Percentiles rank a stretch among this genome's conserved stretches.
These are phyloP conservation scores for Pholiota molesta DNA, from an alignment of 768 basidiomycete species.

Conservation along the genomic window DNA sequence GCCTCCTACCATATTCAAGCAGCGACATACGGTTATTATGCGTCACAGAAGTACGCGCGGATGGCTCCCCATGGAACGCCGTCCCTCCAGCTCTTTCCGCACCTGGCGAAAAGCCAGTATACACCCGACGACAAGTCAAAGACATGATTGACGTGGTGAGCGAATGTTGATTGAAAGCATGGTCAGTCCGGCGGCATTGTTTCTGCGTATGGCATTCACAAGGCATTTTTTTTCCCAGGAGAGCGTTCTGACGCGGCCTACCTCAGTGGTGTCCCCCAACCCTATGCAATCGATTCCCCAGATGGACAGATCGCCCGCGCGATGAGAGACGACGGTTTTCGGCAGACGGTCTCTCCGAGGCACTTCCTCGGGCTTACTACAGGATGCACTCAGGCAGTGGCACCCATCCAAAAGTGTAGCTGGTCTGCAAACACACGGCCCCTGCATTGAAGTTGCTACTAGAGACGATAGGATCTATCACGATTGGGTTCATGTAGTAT, in stretches of 20 bases:
- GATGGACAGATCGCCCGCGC: slow-evolving; percentile 24
- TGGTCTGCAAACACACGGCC: neutral
- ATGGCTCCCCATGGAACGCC: slow-evolving; percentile 19
- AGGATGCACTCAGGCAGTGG: slow-evolving; percentile 23
- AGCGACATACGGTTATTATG: slow-evolving; percentile 14
- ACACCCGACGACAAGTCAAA: slow-evolving; percentile 33
- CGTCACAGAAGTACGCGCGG: slow-evolving; percentile 12
- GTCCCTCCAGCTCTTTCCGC: slow-evolving; percentile 14
- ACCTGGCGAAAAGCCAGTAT: slow-evolving; percentile 28
- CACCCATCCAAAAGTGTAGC: slow-evolving; percentile 16
- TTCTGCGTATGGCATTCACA: neutral
- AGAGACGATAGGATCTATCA: slow-evolving; percentile 6
- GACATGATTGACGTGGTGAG: slow-evolving; percentile 33
- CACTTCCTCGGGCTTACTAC: slow-evolving; percentile 27
- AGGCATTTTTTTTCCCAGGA: slow-evolving; percentile 18
- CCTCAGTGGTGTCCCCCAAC: slow-evolving; percentile 8
- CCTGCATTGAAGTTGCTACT: slow-evolving; percentile 1
- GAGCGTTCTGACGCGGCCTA: slow-evolving; percentile 23
- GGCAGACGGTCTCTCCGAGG: slow-evolving; percentile 27
- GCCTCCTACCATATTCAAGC: slow-evolving; percentile 23
- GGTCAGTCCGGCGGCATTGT: slow-evolving; percentile 19
- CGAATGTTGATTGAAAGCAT: slow-evolving; percentile 32
- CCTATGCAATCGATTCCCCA: slow-evolving; percentile 19
- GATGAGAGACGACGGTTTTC: slow-evolving; percentile 25
- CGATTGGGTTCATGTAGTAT: neutral